Base-by-base conservation (phyloP, 441 rosid species). In the Gossypium davidsonii region DNA sequence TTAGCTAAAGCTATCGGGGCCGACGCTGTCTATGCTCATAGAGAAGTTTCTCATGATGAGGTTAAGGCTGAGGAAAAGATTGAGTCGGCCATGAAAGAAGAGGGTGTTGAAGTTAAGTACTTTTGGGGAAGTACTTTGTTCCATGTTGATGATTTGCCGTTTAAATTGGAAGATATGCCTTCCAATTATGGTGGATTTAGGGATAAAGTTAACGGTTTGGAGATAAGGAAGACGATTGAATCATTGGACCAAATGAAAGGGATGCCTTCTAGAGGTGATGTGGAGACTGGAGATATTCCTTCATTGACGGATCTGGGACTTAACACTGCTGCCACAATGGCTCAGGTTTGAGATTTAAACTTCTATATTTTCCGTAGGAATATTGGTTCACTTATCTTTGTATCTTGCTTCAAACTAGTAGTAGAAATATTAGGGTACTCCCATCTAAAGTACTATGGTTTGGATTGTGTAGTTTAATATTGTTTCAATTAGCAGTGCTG, bases 71-170 rank as follows among this genome's bases (percentile, higher is more conserved):
- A 96, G 85, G 93, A 82, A 75, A 87, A 82, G 87, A 90, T 96
- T 72, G 97, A 90, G 72, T 74, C 77, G 0, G 95, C 90, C 0
- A 83, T 93, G 95, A 91, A 93, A 78, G 99, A 91, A 37, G 98
- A 93, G 73, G 97, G 95, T 2, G 78, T 91, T 53, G 95, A 95
- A 61, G 84, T 95, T 5, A 93, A 91, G 77, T 89, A 87, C 84
- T 90, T 85, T 51, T 95, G 99, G 99, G 99, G 99, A 34, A 88
- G 97, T 75, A 93, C 99, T 49, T 66, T 95, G 82, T 88, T 90
- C 67, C 99, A 95, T 74, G 74, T 87, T 59, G 98, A 95, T 76
- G 99, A 95, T 83, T 87, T 95, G 78, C 98, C 98, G 0, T 95
- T 93, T 74, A 86, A 85, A 76, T 78, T 88, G 81, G 90, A 91